Conservation (phyloP, 345 rosid species). For the Salix arbutifolia region DNA sequence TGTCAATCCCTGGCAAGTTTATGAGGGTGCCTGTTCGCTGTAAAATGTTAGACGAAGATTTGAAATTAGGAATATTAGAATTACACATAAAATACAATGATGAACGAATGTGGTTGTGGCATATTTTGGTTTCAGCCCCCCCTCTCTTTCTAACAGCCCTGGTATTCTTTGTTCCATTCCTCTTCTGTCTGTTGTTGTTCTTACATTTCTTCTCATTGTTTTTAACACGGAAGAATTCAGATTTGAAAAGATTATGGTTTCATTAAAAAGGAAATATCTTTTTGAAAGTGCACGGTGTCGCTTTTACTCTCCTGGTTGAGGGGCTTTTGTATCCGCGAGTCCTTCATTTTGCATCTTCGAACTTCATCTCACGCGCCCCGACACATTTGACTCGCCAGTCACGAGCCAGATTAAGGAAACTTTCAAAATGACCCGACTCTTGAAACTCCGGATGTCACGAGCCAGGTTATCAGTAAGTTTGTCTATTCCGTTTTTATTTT, state of each 20-base stretch:
- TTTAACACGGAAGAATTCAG: not conserved
- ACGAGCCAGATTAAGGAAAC: not conserved
- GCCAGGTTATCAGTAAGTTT: too few species aligned
- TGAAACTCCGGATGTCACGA: not conserved
- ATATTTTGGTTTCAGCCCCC: not conserved
- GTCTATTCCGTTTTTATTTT: too few species aligned
- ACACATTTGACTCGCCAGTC: not conserved
- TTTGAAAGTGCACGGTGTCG: not conserved
- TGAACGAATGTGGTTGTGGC: constrained; percentile 9
- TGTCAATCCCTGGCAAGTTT: not conserved
- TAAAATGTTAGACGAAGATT: not conserved
- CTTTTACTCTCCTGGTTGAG: not conserved
- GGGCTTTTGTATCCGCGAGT: not conserved
- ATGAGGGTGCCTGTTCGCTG: not conserved
- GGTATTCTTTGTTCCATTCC: not conserved
- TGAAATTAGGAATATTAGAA: constrained; percentile 17
- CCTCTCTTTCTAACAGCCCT: not conserved
- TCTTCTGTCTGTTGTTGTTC: not conserved
- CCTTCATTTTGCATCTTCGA: not conserved
- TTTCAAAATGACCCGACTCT: not conserved
- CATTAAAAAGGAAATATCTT: not conserved
- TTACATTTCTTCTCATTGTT: not conserved
- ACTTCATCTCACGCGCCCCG: not conserved
- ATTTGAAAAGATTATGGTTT: not conserved
- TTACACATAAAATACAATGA: constrained; percentile 12